A percentile compares a stretch with the other conserved stretches of the same genome.
phyloP scores from a whole-genome alignment of 2,329 filamentous ascomycete species.

The Penicillium sp. region DNA sequence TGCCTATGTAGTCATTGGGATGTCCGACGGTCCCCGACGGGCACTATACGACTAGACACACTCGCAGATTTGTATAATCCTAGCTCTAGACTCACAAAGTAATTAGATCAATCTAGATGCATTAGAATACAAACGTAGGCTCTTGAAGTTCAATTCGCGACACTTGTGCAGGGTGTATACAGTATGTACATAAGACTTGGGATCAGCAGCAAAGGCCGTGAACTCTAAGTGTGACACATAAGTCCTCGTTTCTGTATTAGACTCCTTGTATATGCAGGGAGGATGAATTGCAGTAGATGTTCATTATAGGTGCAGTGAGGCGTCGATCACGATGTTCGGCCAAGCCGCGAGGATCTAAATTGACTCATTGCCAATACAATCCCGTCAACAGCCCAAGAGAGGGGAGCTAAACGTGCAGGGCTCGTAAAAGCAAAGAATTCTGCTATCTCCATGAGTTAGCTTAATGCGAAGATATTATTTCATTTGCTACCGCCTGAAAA shows the following conservation, averaged over 20 bases:
- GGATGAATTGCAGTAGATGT: not conserved
- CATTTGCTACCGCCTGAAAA: not conserved
- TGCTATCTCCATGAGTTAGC: not conserved
- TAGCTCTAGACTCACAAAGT: not conserved
- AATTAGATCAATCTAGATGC: not conserved
- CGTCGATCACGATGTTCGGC: conserved; percentile 2
- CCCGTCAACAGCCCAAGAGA: not conserved
- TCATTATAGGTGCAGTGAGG: not conserved
- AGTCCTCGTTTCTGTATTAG: not conserved
- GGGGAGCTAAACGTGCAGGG: not conserved
- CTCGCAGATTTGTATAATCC: not conserved
- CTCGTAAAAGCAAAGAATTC: not conserved
- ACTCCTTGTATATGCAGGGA: not conserved
- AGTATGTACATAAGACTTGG: not conserved
- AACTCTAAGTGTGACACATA: conserved; percentile 7
- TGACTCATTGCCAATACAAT: not conserved
- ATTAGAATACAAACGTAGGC: not conserved
- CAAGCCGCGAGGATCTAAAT: not conserved
- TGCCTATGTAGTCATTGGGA: not conserved
- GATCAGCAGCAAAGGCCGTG: not conserved
- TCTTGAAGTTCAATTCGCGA: not conserved
- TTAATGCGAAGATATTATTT: not conserved
- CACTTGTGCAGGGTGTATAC: not conserved
- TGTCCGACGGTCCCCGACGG: conserved; percentile 5
- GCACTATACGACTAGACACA: not conserved